A percentile compares a stretch with the other conserved stretches of the same genome.
Evolutionary conservation across 306 rosid species (phyloP).

Genomic region (Biancaea sappan): DNA sequence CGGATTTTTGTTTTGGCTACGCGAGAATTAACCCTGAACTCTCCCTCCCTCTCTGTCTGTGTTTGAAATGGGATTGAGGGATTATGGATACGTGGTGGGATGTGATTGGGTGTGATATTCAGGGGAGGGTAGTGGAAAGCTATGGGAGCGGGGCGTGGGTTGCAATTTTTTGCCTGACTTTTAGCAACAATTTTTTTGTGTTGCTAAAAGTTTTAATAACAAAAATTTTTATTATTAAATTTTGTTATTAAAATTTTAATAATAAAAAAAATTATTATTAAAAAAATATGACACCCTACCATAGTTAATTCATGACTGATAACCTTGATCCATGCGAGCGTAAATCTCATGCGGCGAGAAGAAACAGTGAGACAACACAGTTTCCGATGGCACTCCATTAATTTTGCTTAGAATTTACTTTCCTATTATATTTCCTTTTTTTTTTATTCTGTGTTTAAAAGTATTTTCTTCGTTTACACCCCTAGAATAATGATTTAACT

Average conservation of each 20-base stretch:
- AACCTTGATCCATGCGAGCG: slow-evolving; percentile 1
- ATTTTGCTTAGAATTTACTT: neutral
- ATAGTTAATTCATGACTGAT: too few relatives aligned
- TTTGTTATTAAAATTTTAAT: too few relatives aligned
- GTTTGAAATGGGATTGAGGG: neutral
- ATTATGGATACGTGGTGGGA: slow-evolving; percentile 32
- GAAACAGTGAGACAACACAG: slow-evolving; percentile 35
- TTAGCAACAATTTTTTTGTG: too few relatives aligned
- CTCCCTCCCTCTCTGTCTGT: neutral
- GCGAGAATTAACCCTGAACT: too few relatives aligned
- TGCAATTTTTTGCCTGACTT: too few relatives aligned
- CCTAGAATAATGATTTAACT: neutral
- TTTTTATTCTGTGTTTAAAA: neutral
- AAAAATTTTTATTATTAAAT: too few relatives aligned
- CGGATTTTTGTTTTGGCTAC: neutral
- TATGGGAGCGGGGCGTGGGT: too few relatives aligned
- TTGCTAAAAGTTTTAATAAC: too few relatives aligned
- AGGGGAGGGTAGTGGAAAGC: slow-evolving; percentile 38
- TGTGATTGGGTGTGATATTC: neutral
- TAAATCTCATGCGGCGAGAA: slow-evolving; percentile 53
- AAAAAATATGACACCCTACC: too few relatives aligned
- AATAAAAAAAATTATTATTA: too few relatives aligned
- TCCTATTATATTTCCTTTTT: neutral
- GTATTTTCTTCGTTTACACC: neutral
- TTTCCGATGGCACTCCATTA: neutral